Evolutionary conservation across 75 land plant genomes (phyloP), one percentile per base, ranked within the genome.

Genomic region (Cunninghamia lanceolata): DNA sequence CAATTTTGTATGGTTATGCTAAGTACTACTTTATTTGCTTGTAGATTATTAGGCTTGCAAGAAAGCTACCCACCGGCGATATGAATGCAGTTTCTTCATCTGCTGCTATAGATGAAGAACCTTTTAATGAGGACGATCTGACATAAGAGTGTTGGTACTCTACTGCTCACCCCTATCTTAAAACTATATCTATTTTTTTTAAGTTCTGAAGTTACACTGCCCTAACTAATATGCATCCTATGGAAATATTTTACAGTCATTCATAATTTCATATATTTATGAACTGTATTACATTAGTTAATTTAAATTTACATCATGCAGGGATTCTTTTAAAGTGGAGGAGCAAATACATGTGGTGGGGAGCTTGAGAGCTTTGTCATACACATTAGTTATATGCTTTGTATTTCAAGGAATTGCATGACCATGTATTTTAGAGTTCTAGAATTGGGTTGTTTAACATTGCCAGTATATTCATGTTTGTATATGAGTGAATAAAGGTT

Each of bases 21-120:
- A 45, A 80, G 34, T 45, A 40, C 14, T 45, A 10, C 32, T 46
- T 47, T 3, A 43, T 80, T 80, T 86, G 25, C 11, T 19, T 90
- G 89, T 91, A 96, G 99, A 93, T 97, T 59, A 90, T 96, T 84
- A 93, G 91, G 89, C 96, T 97, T 81, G 98, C 99, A 32, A 94
- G 92, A 79, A 93, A 96, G 90, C 83, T 97, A 77, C 99, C 99
- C 14, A 92, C 95, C 3, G 95, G 95, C 2, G 95, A 95, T 88
- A 85, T 95, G 84, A 88, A 47, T 38, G 84, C 83, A 52, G 4
- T 92, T 43, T 87, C 88, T 84, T 83, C 82, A 17, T 86, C 87
- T 53, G 87, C 52, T n/a, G 32, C 25, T 16, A 39, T 85, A n/a
- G 85, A 89, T 2, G 87, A 90, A 73, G 90, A 89, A 38, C 74